Conservation (phyloP, 805 yeast species). For the Tetrapisispora nanseiensis region DNA sequence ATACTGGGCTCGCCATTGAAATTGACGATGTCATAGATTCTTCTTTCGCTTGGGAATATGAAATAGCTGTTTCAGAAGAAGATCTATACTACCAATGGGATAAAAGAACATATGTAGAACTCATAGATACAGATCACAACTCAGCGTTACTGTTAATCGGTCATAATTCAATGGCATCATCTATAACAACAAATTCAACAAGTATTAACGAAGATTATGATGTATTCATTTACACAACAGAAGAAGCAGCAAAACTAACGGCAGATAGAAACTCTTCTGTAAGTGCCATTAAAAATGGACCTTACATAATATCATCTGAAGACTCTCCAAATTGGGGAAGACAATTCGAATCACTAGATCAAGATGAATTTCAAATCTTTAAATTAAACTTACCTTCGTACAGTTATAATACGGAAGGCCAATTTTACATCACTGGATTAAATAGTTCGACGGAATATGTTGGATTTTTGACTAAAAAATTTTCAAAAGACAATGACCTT, state of each 20-base stretch:
- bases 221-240: slow-evolving; percentile 40
- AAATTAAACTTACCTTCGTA: slow-evolving; percentile 19
- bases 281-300: slow-evolving; percentile 61
- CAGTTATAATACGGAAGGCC: slow-evolving; percentile 38
- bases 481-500: slow-evolving; percentile 18
- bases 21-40: background rate
- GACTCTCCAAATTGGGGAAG: background rate
- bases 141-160: slow-evolving; percentile 61
- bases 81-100: slow-evolving; percentile 67
- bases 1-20: slow-evolving; percentile 12
- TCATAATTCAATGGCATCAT: slow-evolving; percentile 26
- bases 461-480: slow-evolving; percentile 51
- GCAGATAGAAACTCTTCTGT: slow-evolving; percentile 43
- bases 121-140: slow-evolving; percentile 62
- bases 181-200: slow-evolving; percentile 7
- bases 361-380: slow-evolving; percentile 11
- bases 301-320: slow-evolving; percentile 28
- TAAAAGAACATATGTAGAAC: slow-evolving; percentile 39
- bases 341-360: slow-evolving; percentile 5
- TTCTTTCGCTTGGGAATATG: slow-evolving; percentile 43
- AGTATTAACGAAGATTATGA: slow-evolving; percentile 20
- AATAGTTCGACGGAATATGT: slow-evolving; percentile 51
- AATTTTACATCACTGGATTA: slow-evolving; percentile 49
- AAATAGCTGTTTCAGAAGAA: slow-evolving; percentile 54
- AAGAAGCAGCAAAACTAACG: slow-evolving; percentile 29